Evolutionary conservation across 1,284 basidiomycete species (phyloP), one percentile per base, ranked within the genome.

Genomic region (Ustilago curta): DNA sequence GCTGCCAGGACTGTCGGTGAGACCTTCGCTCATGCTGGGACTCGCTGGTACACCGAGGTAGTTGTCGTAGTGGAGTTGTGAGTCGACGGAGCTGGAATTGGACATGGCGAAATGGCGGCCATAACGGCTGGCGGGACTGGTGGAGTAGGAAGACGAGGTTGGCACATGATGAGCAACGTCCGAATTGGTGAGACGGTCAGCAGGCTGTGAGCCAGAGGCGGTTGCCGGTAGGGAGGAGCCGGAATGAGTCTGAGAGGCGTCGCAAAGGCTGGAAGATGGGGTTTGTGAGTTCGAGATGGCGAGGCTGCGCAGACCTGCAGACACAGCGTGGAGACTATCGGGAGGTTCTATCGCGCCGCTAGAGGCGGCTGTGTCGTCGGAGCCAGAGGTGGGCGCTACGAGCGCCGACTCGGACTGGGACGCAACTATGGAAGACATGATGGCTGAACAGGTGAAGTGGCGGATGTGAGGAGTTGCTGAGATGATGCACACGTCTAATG

Each of bases 1-100:
- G 40, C 78, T 81, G 52, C 77, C 79, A 4, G 80, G 79, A 37
- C 79, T 81, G 40, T 76, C 73, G 37, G 73, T 76, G 40, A 76
- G 65, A 3, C 64, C 60, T 19, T 76, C 73, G 56, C 73, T 76
- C 65, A 76, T 72, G 62, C 73, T 76, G 7, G 73, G 73, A 29
- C 73, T 76, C 2, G 73, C 65, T 2, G 73, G 73, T 2, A 76
- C 64, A 14, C 58, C 52, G 16, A 65, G 61, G 9, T 32, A 42
- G 14, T 9, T 32, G 40, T 72, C 70, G 42, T 60, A 60, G 48
- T 54, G 62, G 50, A 72, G 64, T 4, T 68, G 56, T 40, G 70
- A 72, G 39, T 72, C 70, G 52, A 56, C 35, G 11, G 70, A 72
- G 57, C 56, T 59, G 11, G 64, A 72, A 40, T 59, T 60, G 70